Evolutionary conservation across 1,284 basidiomycete species (phyloP).

Genomic region (Ceratobasidium sp.): DNA sequence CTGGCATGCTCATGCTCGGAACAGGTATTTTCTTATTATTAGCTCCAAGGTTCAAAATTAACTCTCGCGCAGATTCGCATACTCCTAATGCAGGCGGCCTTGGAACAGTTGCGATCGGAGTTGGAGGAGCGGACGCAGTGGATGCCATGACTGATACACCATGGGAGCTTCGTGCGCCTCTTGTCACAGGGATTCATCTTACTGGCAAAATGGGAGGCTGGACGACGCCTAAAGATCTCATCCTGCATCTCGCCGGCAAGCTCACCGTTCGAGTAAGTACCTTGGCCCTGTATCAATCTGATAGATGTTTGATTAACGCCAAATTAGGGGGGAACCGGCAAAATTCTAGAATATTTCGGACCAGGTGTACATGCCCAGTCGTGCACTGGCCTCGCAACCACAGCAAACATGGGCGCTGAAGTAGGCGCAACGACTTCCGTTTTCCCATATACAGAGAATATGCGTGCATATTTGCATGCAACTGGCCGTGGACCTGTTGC

Average conservation of each 20-base stretch:
- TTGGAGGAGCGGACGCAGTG: conserved; percentile 99
- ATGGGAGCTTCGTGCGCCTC: conserved; percentile 99
- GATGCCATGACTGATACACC: conserved; percentile 98
- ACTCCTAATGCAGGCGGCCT: conserved; percentile 99
- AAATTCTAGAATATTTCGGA: conserved; percentile 97
- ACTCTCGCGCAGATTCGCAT: conserved; percentile 79
- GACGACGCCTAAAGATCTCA: conserved; percentile 98
- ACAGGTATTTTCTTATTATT: conserved; percentile 61
- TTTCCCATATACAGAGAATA: conserved; percentile 93
- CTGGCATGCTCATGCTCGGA: conserved; percentile 99
- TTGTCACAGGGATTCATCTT: conserved; percentile 96
- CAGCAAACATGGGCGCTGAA: conserved; percentile 99
- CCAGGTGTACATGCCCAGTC: conserved; percentile 92
- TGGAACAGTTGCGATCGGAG: conserved; percentile 99
- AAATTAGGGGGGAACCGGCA: conserved; percentile 89
- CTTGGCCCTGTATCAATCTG: background rate
- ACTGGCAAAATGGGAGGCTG: conserved; percentile 96
- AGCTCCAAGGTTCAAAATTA: background rate
- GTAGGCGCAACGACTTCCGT: conserved; percentile 98
- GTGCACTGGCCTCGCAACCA: conserved; percentile 94
- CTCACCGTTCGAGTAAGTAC: conserved; percentile 88
- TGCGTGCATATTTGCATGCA: conserved; percentile 90
- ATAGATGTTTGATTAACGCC: conserved; percentile 22
- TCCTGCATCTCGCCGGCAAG: conserved; percentile 93
- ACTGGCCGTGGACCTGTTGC: conserved; percentile 93